A percentile compares a stretch with the other conserved stretches of the same genome.
Conservation (phyloP, 1,139 yeast genomes). For the Hemisphaericaspora xylofermentans region DNA sequence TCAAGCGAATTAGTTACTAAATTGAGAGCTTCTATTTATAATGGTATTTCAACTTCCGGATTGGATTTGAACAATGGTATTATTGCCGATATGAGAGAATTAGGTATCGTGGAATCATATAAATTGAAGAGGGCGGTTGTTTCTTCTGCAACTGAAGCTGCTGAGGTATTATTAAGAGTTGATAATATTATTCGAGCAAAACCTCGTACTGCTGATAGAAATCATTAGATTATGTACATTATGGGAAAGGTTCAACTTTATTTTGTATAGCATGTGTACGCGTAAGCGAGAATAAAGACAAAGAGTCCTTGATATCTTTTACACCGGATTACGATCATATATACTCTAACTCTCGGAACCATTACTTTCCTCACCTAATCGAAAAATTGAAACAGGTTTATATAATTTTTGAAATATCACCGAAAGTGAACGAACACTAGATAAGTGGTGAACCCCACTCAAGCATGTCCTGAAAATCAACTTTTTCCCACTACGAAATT, state of each 20-base stretch:
- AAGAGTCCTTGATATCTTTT: too few species aligned
- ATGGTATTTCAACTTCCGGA: conserved; percentile 90
- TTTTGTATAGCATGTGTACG: too few species aligned
- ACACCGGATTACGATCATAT: too few species aligned
- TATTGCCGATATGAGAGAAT: conserved; percentile 90
- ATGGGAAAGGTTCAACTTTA: neutral
- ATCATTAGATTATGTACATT: conserved; percentile 24
- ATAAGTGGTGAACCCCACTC: too few species aligned
- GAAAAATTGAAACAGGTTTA: too few species aligned
- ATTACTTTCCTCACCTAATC: too few species aligned
- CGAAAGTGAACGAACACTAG: too few species aligned
- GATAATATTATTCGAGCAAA: conserved; percentile 96
- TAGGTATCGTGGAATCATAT: conserved; percentile 89
- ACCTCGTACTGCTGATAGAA: conserved; percentile 95
- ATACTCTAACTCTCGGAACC: too few species aligned
- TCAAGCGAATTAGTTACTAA: conserved; percentile 90
- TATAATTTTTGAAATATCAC: too few species aligned
- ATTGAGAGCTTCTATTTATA: conserved; percentile 87
- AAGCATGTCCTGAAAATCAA: too few species aligned
- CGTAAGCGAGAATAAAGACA: too few species aligned
- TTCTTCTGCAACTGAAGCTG: conserved; percentile 95
- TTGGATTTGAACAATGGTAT: conserved; percentile 80
- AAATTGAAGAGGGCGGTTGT: conserved; percentile 93
- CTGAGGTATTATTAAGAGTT: conserved; percentile 90
- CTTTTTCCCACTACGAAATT: too few species aligned